Base-by-base conservation (phyloP, 1,284 basidiomycete species). In the Tilletia caries region DNA sequence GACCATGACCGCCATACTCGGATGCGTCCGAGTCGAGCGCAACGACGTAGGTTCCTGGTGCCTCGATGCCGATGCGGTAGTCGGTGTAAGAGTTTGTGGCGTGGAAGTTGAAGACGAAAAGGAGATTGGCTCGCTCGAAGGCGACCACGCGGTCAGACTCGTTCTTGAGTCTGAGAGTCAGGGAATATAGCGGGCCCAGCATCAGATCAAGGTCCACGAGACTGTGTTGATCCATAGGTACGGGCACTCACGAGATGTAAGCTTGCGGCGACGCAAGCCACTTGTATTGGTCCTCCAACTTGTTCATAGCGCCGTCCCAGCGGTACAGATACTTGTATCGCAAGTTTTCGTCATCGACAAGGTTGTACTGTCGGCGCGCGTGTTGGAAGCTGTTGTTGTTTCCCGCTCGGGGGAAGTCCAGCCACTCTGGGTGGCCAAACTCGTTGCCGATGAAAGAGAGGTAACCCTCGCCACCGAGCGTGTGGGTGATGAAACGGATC, bases 361-460 rank as follows among this genome's bases (percentile, higher is more conserved):
- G 86, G 83, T 95, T 95, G 90, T 93, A 98, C 80, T 98, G 95
- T 23, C 95, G 89, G 33, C 84, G 78, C 10, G 78, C 95, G 89
- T 66, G 94, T 93, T 95, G 92, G 88, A 94, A 98, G 12, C 93
- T 96, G 84, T 94, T 92, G 78, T 89, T 88, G 81, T 98, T 98
- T 18, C 95, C 95, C 76, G 89, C 92, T 37, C 95, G 91, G 46
- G 95, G 95, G 85, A 98, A 98, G 84, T 98, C 95, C 79, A 98
- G 92, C 95, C 95, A 98, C 90, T 97, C 95, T 13, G 94, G 95
- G 83, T 97, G 95, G 52, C 95, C 95, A 79, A 97, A 97, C 83
- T 97, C 95, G 79, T 98, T 98, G 34, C 95, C 95, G 85, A 95
- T 94, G 72, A 98, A 98, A 85, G 96, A 98, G 72, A 98, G 87